phyloP scores from a whole-genome alignment of 1,284 basidiomycete species.

The Rhodotorula sp. region DNA sequence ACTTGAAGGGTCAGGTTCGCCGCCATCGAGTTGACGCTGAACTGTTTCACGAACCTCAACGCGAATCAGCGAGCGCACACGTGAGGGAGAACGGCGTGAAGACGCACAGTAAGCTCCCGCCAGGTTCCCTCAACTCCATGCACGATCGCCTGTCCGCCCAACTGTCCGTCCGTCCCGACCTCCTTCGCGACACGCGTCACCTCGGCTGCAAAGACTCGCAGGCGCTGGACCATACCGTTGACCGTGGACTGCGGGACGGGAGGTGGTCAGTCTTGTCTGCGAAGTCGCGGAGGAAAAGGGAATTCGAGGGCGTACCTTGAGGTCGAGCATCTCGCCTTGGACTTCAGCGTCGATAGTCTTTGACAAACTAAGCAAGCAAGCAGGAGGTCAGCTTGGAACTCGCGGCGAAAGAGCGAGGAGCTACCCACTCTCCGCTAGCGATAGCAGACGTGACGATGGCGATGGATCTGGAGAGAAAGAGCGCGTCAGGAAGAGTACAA shows the following conservation, averaged over 20 bases:
- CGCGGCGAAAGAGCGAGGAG: background rate
- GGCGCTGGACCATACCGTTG: slow-evolving; percentile 76
- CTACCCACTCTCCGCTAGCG: slow-evolving; percentile 35
- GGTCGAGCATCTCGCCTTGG: slow-evolving; percentile 84
- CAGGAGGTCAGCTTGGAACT: background rate
- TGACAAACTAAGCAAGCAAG: slow-evolving; percentile 48
- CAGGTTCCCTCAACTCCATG: slow-evolving; percentile 91
- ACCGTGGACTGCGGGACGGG: slow-evolving; percentile 56
- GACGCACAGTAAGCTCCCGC: slow-evolving; percentile 48
- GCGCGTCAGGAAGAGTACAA: too few species aligned
- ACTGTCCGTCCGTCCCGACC: slow-evolving; percentile 86
- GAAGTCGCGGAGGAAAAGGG: background rate
- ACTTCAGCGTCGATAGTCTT: slow-evolving; percentile 64
- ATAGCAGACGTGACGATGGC: slow-evolving; percentile 38
- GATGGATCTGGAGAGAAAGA: slow-evolving; percentile 34
- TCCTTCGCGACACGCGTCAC: slow-evolving; percentile 61
- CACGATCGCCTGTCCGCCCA: slow-evolving; percentile 90
- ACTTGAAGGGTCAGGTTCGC: slow-evolving; percentile 75
- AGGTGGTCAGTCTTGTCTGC: slow-evolving; percentile 52
- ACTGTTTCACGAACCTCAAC: too few species aligned
- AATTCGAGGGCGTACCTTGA: slow-evolving; percentile 59
- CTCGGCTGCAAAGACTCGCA: slow-evolving; percentile 78
- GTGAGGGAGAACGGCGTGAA: background rate
- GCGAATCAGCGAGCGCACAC: too few species aligned
- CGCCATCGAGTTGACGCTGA: slow-evolving; percentile 68